Evolutionary conservation across 495 filamentous ascomycete species (phyloP).

Genomic region (Daldinia bambusicola): DNA sequence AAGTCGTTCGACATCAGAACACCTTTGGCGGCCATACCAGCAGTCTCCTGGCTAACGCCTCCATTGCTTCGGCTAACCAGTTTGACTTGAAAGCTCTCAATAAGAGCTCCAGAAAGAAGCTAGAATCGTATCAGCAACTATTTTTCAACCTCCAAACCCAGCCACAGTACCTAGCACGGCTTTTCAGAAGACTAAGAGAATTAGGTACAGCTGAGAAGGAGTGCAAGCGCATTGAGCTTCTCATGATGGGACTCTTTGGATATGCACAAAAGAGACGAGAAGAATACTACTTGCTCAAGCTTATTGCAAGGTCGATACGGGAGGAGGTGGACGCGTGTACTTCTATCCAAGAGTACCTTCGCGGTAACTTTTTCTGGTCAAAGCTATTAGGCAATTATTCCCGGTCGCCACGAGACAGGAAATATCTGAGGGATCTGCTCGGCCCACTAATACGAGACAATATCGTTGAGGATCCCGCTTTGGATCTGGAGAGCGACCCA

Average conservation of each 20-base stretch:
- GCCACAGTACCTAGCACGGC: conserved; percentile 87
- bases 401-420: conserved; percentile 90
- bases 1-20: conserved; percentile 96
- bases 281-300: conserved; percentile 95
- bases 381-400: conserved; percentile 88
- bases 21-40: conserved; percentile 94
- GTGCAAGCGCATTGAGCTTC: conserved; percentile 85
- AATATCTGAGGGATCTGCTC: conserved; percentile 86
- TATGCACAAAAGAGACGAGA: conserved; percentile 97
- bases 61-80: conserved; percentile 88
- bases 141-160: conserved; percentile 99
- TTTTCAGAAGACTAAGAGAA: conserved; percentile 87
- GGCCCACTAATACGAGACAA: conserved; percentile 85
- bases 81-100: conserved; percentile 98
- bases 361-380: conserved; percentile 92
- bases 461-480: conserved; percentile 87
- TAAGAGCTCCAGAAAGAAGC: conserved; percentile 91
- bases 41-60: conserved; percentile 83
- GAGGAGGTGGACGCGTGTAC: conserved; percentile 84
- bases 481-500: conserved; percentile 96
- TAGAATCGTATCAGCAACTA: conserved; percentile 96
- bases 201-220: conserved; percentile 90
- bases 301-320: conserved; percentile 81
- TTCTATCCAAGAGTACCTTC: conserved; percentile 83
- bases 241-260: conserved; percentile 97